Evolutionary conservation across 2,329 filamentous ascomycete genomes (phyloP).

Genomic region (Iodosphaeria phyllophila): DNA sequence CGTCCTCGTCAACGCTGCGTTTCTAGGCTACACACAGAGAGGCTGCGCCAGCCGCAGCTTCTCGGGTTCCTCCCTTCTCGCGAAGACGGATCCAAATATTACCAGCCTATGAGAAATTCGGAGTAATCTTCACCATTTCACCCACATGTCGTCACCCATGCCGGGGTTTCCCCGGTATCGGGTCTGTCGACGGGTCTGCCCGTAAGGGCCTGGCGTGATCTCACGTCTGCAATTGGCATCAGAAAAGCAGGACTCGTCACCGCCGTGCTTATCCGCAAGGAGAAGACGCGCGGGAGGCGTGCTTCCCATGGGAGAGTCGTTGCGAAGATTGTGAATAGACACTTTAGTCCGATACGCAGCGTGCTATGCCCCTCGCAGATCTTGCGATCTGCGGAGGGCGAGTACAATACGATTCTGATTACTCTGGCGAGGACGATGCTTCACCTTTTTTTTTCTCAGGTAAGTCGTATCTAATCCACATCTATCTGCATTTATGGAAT

Average conservation of each 20-base stretch:
- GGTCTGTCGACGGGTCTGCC: constrained; percentile 47
- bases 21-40: constrained; percentile 81
- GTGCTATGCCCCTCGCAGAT: constrained; percentile 22
- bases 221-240: constrained; percentile 76
- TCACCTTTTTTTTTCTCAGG: constrained; percentile 23
- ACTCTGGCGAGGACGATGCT: constrained; percentile 70
- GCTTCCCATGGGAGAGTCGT: constrained; percentile 73
- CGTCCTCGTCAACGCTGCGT: constrained; percentile 84
- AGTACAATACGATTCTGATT: constrained; percentile 84
- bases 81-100: constrained; percentile 4
- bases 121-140: constrained; percentile 66
- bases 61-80: constrained; percentile 11
- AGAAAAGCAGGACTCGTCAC: constrained; percentile 57
- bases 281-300: constrained; percentile 16
- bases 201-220: constrained; percentile 73
- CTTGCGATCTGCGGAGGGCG: constrained; percentile 12
- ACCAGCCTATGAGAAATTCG: constrained; percentile 91
- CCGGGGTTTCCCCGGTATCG: constrained; percentile 17
- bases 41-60: constrained; percentile 18
- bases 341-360: constrained; percentile 96
- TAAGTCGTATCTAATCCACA: constrained; percentile 8
- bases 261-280: constrained; percentile 13
- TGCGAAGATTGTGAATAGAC: constrained; percentile 77
- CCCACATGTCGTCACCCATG: constrained; percentile 23
- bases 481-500: constrained; percentile 7